Conservation (phyloP, 306 rosid species). For the Dryas octopetala region DNA sequence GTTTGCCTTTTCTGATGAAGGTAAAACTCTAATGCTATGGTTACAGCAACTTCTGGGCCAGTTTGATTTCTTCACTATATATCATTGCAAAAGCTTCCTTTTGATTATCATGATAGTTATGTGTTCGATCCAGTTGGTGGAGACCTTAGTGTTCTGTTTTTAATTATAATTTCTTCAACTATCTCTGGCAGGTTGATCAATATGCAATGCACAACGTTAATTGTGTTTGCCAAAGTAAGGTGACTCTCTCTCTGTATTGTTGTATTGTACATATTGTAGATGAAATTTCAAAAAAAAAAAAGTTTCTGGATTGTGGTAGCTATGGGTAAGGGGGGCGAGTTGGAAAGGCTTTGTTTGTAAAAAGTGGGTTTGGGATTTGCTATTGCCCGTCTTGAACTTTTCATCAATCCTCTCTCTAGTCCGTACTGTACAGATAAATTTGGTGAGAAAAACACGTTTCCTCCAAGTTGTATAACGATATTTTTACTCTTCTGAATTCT, state of each 20-base stretch:
- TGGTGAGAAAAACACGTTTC: slow-evolving; percentile 29
- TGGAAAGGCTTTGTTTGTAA: slow-evolving; percentile 19
- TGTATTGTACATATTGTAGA: slow-evolving; percentile 44
- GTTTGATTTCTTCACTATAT: slow-evolving; percentile 3
- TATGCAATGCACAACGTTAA: slow-evolving; percentile 20
- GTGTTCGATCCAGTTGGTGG: neutral
- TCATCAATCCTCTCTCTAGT: slow-evolving; percentile 25
- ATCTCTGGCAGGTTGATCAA: slow-evolving; percentile 30
- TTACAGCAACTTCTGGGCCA: neutral
- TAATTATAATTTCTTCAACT: no score
- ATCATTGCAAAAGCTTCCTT: neutral
- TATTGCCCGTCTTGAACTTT: slow-evolving; percentile 26
- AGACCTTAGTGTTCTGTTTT: neutral
- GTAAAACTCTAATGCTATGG: slow-evolving; percentile 30
- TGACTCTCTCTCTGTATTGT: slow-evolving; percentile 4
- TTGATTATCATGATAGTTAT: neutral
- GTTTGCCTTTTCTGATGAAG: slow-evolving; percentile 63
- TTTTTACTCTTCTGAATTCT: slow-evolving; percentile 22
- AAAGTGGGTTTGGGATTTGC: slow-evolving; percentile 35
- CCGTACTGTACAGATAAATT: slow-evolving; percentile 36
- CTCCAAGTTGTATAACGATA: slow-evolving; percentile 26
- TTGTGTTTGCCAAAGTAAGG: slow-evolving; percentile 17
- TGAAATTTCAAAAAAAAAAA: slow-evolving; percentile 28
- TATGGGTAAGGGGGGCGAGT: slow-evolving; percentile 13
- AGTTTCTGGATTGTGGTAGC: slow-evolving; percentile 31